Evolutionary conservation across 2,329 filamentous ascomycete genomes (phyloP).

Genomic region (Sporothrix pallida): DNA sequence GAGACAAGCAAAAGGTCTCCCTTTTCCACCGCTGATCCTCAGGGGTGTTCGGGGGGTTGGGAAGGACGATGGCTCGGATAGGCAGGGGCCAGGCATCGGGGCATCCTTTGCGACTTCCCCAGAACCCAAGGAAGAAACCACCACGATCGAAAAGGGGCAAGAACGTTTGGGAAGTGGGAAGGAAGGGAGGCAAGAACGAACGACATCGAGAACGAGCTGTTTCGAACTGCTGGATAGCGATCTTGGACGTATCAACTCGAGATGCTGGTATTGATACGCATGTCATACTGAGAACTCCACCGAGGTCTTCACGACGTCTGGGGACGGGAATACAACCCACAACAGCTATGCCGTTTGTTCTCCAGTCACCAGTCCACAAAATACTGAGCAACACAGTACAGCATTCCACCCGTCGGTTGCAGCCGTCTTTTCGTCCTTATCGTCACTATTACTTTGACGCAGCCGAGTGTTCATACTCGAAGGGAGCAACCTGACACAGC

Average conservation of each 20-base stretch:
- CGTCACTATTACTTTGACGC: not conserved
- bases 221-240: too few relatives aligned
- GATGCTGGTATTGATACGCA: not conserved
- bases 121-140: not conserved
- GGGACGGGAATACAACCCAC: not conserved
- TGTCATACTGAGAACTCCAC: not conserved
- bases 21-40: not conserved
- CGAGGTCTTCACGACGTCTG: not conserved
- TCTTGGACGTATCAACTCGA: not conserved
- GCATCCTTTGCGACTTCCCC: not conserved
- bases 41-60: not conserved
- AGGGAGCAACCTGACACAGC: not conserved
- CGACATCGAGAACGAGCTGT: too few relatives aligned
- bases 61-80: not conserved
- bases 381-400: not conserved
- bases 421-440: not conserved
- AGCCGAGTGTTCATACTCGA: constrained; percentile 5
- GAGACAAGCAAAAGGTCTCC: not conserved
- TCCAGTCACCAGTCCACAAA: not conserved
- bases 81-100: not conserved
- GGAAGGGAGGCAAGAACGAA: not conserved
- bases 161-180: not conserved
- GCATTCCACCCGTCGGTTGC: not conserved
- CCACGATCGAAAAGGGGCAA: not conserved
- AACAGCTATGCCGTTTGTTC: constrained; percentile 13